A percentile compares a stretch with the other conserved stretches of the same genome.
Conservation (phyloP, 202 grass and related monocot species). For the Schoenoplectus triqueter region DNA sequence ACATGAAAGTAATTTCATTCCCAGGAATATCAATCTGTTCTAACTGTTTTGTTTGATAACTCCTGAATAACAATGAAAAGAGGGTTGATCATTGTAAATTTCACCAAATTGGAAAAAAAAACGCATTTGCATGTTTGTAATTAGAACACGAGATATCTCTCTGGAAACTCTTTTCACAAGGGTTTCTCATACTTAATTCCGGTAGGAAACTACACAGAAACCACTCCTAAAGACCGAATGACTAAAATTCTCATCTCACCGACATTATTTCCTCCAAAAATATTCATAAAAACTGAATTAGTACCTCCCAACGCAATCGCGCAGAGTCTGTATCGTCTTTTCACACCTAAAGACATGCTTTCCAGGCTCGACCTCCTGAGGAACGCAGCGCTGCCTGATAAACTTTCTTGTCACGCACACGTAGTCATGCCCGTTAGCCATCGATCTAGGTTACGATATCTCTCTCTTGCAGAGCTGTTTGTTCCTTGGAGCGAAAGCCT, state of each 20-base stretch:
- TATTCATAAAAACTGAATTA: too few relatives aligned
- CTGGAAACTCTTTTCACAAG: not conserved
- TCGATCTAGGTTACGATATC: constrained; percentile 6
- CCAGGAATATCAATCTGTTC: not conserved
- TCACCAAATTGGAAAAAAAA: not conserved
- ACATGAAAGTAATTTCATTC: not conserved
- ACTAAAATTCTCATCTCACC: not conserved
- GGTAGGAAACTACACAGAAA: constrained; percentile 1
- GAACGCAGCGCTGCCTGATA: constrained; percentile 66
- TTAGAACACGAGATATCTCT: not conserved
- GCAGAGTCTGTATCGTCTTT: constrained; percentile 74
- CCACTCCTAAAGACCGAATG: not conserved
- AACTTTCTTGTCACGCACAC: constrained; percentile 57
- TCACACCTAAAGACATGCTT: constrained; percentile 86
- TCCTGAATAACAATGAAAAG: not conserved
- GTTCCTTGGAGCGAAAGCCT: constrained; percentile 29
- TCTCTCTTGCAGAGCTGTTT: constrained; percentile 1
- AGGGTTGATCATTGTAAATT: not conserved
- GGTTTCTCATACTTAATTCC: not conserved
- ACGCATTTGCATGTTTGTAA: not conserved
- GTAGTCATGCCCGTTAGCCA: constrained; percentile 16
- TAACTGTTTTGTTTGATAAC: not conserved
- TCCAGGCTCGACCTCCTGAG: constrained; percentile 85
- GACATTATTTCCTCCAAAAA: not conserved
- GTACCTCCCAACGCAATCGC: constrained; percentile 76